Evolutionary conservation across 2,329 filamentous ascomycete species (phyloP), one percentile per base, ranked within the genome.

Genomic region (Lecanosticta acicola): DNA sequence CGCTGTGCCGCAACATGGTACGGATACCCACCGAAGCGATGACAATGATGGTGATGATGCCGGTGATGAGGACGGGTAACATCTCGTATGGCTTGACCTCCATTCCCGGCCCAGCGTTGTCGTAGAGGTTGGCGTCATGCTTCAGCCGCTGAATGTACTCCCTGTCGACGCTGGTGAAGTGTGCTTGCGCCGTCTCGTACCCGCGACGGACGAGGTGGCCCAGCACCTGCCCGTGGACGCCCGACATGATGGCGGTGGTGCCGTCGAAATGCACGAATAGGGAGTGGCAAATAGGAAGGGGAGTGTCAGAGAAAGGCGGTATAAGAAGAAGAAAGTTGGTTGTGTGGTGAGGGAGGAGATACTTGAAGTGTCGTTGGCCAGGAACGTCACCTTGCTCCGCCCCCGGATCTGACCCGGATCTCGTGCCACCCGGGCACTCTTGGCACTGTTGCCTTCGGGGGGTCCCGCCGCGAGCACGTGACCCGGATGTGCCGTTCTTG

Each of bases 1-100:
- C n/a, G 44, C 49, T 47, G 40, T 8, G 11, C 19, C 3, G 26
- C 17, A 41, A 14, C 4, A 45, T 44, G 34, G 13, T 13, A 24
- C 9, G 20, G 9, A 43, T 14, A 3, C 68, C 44, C 62, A 71
- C 69, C 40, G 70, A 64, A 50, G 61, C 61, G 35, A 71, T 47
- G 47, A 68, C 48, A 59, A 77, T 35, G 59, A 71, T 44, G 63
- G 74, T 58, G 46, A 64, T 39, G 39, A 70, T 41, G 41, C 61
- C 62, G 38, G 68, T 71, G 41, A 66, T 49, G 26, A 59, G 49
- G 50, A 63, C 44, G 3, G 60, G 59, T 26, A 62, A 38, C 41
- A 61, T 53, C 45, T 65, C 58, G 42, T 42, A 45, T 10, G 52
- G 49, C 35, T 58, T 46, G 34, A 63, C 42, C 37, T 59, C 57